Percentiles rank a stretch among this genome's conserved stretches.
Conservation (phyloP, 1,284 basidiomycete species). For the Mycena sp. region DNA sequence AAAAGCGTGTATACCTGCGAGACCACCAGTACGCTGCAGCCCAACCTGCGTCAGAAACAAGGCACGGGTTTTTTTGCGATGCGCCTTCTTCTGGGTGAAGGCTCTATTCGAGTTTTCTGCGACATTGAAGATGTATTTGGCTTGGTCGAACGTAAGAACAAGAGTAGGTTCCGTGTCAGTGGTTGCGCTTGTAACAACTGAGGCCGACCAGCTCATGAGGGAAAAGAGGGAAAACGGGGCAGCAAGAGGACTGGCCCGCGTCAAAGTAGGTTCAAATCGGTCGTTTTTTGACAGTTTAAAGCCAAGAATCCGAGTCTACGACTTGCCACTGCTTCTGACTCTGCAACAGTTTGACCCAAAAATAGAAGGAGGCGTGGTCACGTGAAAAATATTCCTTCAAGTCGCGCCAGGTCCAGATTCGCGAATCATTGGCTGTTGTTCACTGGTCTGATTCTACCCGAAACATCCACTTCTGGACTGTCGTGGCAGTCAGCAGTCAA, state of each 20-base stretch:
- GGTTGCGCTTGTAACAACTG: slow-evolving; percentile 63
- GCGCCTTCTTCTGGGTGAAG: slow-evolving; percentile 72
- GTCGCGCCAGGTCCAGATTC: too few relatives aligned
- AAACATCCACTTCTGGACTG: too few relatives aligned
- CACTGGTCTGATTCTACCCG: too few relatives aligned
- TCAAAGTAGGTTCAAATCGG: not conserved
- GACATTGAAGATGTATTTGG: slow-evolving; percentile 87
- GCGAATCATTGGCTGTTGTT: too few relatives aligned
- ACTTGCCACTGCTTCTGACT: not conserved
- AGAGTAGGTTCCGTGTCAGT: slow-evolving; percentile 85
- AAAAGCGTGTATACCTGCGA: slow-evolving; percentile 70
- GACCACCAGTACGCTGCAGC: slow-evolving; percentile 69
- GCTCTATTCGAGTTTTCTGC: slow-evolving; percentile 84
- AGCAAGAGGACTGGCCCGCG: not conserved
- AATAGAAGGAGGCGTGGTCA: too few relatives aligned
- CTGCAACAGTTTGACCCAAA: too few relatives aligned
- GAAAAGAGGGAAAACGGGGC: not conserved
- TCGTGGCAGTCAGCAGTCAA: too few relatives aligned
- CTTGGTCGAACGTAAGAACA: slow-evolving; percentile 77
- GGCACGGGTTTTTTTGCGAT: slow-evolving; percentile 71
- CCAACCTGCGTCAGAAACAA: slow-evolving; percentile 80
- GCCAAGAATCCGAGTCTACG: not conserved
- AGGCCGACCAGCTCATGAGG: slow-evolving; percentile 67
- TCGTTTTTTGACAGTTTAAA: slow-evolving; percentile 7
- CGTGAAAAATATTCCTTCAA: too few relatives aligned